These are phyloP conservation scores for Dalbergia cochinchinensis DNA, from an alignment of 306 rosid species.

Conservation along the genomic window DNA sequence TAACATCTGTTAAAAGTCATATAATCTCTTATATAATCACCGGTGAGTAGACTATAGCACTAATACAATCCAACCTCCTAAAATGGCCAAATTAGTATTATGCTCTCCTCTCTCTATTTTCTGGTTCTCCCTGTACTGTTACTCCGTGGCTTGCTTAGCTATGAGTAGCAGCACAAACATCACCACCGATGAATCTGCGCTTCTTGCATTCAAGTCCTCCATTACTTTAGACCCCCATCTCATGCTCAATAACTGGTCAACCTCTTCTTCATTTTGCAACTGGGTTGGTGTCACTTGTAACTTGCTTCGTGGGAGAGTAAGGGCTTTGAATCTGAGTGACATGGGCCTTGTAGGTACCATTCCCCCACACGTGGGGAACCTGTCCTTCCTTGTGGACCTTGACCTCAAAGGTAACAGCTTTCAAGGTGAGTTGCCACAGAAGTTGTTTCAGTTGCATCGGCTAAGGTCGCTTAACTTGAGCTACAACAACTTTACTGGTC, in stretches of 20 bases:
- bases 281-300: constrained; percentile 34
- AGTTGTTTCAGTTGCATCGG: neutral
- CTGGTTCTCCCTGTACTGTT: neutral
- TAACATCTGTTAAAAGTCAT: no score
- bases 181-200: neutral
- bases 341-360: neutral
- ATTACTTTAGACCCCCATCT: neutral
- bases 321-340: neutral
- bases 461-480: neutral
- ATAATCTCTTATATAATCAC: no score
- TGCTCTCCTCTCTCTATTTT: neutral
- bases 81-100: neutral
- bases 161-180: neutral
- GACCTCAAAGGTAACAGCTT: neutral
- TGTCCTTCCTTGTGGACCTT: constrained; percentile 10
- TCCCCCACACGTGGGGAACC: constrained; percentile 2
- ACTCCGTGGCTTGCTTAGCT: neutral
- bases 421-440: neutral
- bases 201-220: constrained; percentile 1
- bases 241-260: neutral
- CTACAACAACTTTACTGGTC: neutral
- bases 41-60: no score
- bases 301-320: neutral
- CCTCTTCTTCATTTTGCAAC: neutral
- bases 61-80: neutral